Evolutionary conservation across 306 rosid species (phyloP), one percentile per base, ranked within the genome.

Genomic region (Acacia melanoxylon): DNA sequence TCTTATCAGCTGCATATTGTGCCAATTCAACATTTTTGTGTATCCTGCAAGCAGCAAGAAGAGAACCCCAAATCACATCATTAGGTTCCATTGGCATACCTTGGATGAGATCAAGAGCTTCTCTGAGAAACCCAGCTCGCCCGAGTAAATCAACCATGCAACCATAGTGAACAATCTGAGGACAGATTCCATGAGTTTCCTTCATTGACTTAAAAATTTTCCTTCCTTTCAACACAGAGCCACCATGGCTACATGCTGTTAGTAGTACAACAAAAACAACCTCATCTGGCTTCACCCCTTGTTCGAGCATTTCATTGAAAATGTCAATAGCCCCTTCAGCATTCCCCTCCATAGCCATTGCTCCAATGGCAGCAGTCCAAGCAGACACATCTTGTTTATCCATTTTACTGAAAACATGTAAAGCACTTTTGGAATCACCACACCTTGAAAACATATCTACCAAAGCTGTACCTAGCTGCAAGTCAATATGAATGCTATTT

Each of bases 101-200:
- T 77, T 88, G 86, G 69, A 89, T 87, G 76, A 92, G 81, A 87
- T 86, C 84, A 52, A 86, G 68, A 80, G 95, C 97, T 86, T 94
- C 95, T 84, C 76, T 86, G 76, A 94, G 69, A 77, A 86, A 69
- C 35, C 95, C 94, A 16, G 91, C 94, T 66, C 94, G 89, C 49
- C 97, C 90, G 4, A 94, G 87, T 77, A 94, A 87, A 86, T 94
- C 98, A 74, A 92, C 89, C 95, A 94, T 87, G 80, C 97, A 94
- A 59, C 98, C 97, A 54, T 90, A 92, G 74, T 92, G 98, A 52
- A 90, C 84, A 69, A 89, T 87, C 29, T 82, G 90, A 31, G 98
- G 94, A 65, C 85, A 73, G 65, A 87, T 80, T 75, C 90, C 84
- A 33, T 88, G 86, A 15, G 51, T 58, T 45, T 76, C 73, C 77